Conservation (phyloP, 176 grass and related monocot genomes). For the Juncus inflexus region DNA sequence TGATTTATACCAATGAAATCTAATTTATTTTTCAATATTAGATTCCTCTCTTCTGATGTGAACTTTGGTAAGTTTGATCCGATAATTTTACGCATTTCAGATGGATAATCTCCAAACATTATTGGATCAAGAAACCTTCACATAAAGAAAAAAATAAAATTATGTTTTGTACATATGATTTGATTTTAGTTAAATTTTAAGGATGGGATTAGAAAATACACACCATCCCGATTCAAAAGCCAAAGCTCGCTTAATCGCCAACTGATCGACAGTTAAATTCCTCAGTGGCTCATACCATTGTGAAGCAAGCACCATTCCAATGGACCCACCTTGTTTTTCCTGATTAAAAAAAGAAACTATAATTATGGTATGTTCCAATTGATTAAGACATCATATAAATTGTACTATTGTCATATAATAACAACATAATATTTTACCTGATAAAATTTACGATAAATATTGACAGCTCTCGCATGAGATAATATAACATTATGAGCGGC, state of each 20-base stretch:
- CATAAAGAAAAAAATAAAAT: neutral
- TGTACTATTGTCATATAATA: neutral
- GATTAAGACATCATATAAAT: no score
- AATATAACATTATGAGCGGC: constrained; percentile 55
- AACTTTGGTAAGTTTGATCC: constrained; percentile 40
- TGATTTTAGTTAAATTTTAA: neutral
- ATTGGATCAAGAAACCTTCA: constrained; percentile 48
- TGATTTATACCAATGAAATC: constrained; percentile 55
- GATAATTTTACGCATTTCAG: constrained; percentile 37
- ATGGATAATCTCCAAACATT: constrained; percentile 40
- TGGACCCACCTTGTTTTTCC: constrained; percentile 41
- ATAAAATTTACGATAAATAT: constrained; percentile 45
- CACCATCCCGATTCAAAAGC: constrained; percentile 41
- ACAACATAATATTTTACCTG: constrained; percentile 31
- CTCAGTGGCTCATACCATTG: constrained; percentile 44
- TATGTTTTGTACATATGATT: neutral
- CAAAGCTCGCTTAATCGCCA: constrained; percentile 38
- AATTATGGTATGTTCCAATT: neutral
- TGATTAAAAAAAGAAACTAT: neutral
- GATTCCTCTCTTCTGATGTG: constrained; percentile 29
- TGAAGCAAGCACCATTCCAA: constrained; percentile 34
- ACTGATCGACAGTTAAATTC: constrained; percentile 32
- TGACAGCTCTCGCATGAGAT: constrained; percentile 49
- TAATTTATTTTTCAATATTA: constrained; percentile 31
- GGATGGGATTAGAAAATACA: neutral